Evolutionary conservation across 108 stramenopile species (phyloP), one percentile per base, ranked within the genome.

Genomic region (Cyclotella baltica): DNA sequence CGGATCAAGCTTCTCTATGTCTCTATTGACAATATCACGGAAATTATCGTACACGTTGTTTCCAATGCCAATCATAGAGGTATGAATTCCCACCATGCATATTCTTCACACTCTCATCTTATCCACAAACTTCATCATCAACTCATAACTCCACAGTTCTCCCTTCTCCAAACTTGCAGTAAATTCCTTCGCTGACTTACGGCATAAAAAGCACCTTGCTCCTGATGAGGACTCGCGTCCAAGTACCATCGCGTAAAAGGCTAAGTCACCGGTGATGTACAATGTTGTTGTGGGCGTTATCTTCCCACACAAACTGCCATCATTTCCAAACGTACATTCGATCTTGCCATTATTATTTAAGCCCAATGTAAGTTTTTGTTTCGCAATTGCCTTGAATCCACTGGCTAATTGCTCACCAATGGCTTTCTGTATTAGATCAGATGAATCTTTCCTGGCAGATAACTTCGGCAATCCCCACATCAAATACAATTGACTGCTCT

Each of bases 1-100:
- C 31, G 47, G 47, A n/a, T 23, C 0, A 23, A 68, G 31, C 4
- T 51, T 30, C 50, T 68, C 67, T 27, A 50, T 52, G 22, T 68
- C 29, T 28, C 30, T 48, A 19, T 43, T 43, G 40, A 43, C 13
- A 13, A 43, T 43, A 43, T 43, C 40, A 43, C 8, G 40, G 40
- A 43, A 43, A 43, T 43, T 43, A 43, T 43, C 13, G 40, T 43
- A 43, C 40, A 43, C 40, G 13, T 43, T 13, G 13, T 43, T 13
- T 43, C 40, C 40, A 43, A 43, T 43, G 8, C 40, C 40, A 43
- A 43, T 43, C 40, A 43, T 13, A 43, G 40, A 11, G 40, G 40
- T 43, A 43, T 43, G 40, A 8, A 43, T 43, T 43, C 10, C 40
- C 40, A 43, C 40, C 40, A 43, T 43, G 40, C 13, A 8, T 43